These are phyloP conservation scores for Mucuna pruriens DNA, from an alignment of 306 rosid species.

Conservation along the genomic window DNA sequence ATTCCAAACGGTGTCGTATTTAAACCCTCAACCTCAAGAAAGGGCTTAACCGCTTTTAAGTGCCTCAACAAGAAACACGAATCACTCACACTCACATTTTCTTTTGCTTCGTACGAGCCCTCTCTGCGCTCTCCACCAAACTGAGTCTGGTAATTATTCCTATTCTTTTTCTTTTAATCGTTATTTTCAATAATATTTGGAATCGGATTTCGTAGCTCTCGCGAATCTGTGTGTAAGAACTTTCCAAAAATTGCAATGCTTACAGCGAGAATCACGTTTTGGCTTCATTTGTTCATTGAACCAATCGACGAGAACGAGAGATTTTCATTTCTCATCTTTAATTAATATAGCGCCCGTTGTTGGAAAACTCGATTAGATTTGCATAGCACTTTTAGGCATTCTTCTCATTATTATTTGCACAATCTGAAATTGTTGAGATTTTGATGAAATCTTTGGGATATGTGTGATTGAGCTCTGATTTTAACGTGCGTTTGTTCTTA, in stretches of 20 bases:
- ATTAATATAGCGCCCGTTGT: neutral
- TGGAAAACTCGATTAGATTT: neutral
- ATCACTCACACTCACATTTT: neutral
- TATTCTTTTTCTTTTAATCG: neutral
- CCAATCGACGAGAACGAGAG: neutral
- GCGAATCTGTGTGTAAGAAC: neutral
- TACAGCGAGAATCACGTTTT: neutral
- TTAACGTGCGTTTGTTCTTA: neutral
- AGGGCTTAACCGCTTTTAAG: neutral
- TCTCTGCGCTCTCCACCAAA: neutral
- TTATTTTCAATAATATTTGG: neutral
- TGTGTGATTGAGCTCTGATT: neutral
- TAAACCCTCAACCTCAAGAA: neutral
- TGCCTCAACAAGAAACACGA: neutral
- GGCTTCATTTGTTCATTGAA: neutral
- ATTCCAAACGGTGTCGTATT: slow-evolving; percentile 17
- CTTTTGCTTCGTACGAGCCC: neutral
- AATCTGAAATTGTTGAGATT: neutral
- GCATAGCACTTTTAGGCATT: neutral
- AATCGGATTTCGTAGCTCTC: slow-evolving; percentile 7
- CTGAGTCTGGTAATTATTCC: slow-evolving; percentile 14
- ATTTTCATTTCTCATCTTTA: neutral
- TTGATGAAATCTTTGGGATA: neutral
- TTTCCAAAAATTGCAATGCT: slow-evolving; percentile 9
- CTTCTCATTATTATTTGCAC: neutral